Conservation (phyloP, 1,284 basidiomycete species). For the Irpex lacteus region DNA sequence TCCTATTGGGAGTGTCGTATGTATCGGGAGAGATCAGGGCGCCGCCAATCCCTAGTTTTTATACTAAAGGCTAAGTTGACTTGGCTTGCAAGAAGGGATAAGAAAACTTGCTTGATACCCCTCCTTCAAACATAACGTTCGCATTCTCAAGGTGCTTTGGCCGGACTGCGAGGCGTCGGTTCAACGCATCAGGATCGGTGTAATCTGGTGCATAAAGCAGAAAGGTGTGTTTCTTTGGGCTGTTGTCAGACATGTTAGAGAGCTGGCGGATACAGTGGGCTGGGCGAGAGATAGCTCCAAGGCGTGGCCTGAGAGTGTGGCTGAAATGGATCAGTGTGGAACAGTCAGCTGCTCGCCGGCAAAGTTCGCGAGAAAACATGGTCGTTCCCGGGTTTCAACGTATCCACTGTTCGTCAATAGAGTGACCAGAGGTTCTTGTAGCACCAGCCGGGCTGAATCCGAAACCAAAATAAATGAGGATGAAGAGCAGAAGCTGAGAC, state of each 20-base stretch:
- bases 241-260: constrained; percentile 4
- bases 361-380: constrained; percentile 10
- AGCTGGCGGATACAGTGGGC: background rate
- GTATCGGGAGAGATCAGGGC: constrained; percentile 9
- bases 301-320: background rate
- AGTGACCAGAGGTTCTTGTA: background rate
- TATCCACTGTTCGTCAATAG: background rate
- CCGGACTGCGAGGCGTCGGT: constrained; percentile 12
- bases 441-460: background rate
- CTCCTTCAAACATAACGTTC: constrained; percentile 5
- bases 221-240: constrained; percentile 5
- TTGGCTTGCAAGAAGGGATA: background rate
- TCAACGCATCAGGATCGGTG: constrained; percentile 10
- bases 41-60: constrained; percentile 6
- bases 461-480: too few relatives aligned
- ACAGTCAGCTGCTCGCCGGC: constrained; percentile 3
- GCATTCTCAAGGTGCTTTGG: constrained; percentile 7
- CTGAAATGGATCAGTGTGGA: background rate
- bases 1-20: constrained; percentile 5
- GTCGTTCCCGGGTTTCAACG: background rate
- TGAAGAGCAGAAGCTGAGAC: too few relatives aligned
- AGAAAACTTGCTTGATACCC: constrained; percentile 5
- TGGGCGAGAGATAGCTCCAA: background rate
- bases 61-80: background rate
- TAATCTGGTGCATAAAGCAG: constrained; percentile 16